phyloP scores from a whole-genome alignment of 805 yeast species.

The Saitoella complicata region DNA sequence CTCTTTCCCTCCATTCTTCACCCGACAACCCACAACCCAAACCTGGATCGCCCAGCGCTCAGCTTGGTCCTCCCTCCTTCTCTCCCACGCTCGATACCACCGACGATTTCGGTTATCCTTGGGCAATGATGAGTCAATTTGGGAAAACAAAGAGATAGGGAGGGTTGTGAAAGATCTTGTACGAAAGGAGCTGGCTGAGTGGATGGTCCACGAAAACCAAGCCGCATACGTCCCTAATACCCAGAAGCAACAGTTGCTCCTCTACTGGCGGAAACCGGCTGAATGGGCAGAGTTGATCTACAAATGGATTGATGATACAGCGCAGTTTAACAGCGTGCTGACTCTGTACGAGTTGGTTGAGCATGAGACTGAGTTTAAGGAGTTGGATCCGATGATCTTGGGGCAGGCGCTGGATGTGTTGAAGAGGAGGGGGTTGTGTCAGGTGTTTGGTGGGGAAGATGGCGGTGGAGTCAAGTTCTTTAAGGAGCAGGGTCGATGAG shows the following conservation, averaged over 20 bases:
- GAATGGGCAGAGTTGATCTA: slow-evolving; percentile 49
- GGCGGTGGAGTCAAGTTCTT: slow-evolving; percentile 47
- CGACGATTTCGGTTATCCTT: slow-evolving; percentile 35
- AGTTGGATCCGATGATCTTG: slow-evolving; percentile 43
- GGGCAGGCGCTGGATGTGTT: slow-evolving; percentile 39
- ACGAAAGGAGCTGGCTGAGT: slow-evolving; percentile 36
- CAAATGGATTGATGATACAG: slow-evolving; percentile 59
- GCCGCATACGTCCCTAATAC: slow-evolving; percentile 37
- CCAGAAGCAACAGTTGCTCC: slow-evolving; percentile 19
- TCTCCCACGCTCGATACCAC: slow-evolving; percentile 41
- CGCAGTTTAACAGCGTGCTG: slow-evolving; percentile 59
- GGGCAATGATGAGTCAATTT: slow-evolving; percentile 21
- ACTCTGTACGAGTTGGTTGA: slow-evolving; percentile 68
- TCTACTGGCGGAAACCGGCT: slow-evolving; percentile 56
- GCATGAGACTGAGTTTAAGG: slow-evolving; percentile 48
- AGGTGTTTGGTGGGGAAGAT: slow-evolving; percentile 48
- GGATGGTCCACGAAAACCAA: slow-evolving; percentile 38
- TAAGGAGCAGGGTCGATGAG: background rate
- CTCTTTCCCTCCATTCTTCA: slow-evolving; percentile 80
- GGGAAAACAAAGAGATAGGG: slow-evolving; percentile 35
- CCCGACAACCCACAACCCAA: slow-evolving; percentile 70
- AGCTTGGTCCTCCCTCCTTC: slow-evolving; percentile 58
- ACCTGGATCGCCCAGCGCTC: slow-evolving; percentile 60
- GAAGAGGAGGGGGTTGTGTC: slow-evolving; percentile 56
- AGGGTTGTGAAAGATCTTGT: slow-evolving; percentile 39